A percentile compares a stretch with the other conserved stretches of the same genome.
Evolutionary conservation across 768 basidiomycete genomes (phyloP).

Genomic region (Collybiopsis luxurians): DNA sequence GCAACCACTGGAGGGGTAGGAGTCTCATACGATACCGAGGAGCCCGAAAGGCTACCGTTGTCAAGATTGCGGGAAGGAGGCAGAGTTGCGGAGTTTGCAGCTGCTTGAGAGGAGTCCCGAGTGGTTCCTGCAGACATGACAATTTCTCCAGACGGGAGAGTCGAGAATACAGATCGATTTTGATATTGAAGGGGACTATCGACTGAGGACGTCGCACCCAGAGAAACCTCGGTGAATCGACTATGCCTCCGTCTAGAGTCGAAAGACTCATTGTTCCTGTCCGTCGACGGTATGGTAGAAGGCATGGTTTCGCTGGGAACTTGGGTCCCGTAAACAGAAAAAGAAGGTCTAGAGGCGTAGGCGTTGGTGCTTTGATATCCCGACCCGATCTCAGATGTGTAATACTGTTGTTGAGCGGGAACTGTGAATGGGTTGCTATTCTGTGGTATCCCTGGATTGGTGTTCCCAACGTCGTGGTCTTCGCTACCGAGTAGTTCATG

Average conservation of each 20-base stretch:
- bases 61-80: neutral
- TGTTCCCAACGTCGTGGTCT: neutral
- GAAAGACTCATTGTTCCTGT: too few relatives aligned
- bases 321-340: neutral
- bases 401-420: neutral
- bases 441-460: neutral
- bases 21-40: neutral
- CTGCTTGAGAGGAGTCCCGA: neutral
- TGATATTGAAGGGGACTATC: neutral
- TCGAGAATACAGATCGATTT: neutral
- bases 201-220: too few relatives aligned
- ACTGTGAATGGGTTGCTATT: neutral
- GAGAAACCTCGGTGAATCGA: neutral
- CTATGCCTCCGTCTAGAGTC: neutral
- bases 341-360: neutral
- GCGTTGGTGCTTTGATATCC: neutral
- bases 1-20: neutral
- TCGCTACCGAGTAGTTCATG: neutral
- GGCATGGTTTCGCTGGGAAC: neutral
- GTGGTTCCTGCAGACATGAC: slow-evolving; percentile 1
- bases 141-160: neutral
- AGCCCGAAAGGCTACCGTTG: neutral
- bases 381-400: neutral
- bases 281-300: neutral
- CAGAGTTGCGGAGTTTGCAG: too few relatives aligned